A percentile compares a stretch with the other conserved stretches of the same genome.
Conservation (phyloP, 169 alveolate genomes). For the Plasmodium vivax region DNA sequence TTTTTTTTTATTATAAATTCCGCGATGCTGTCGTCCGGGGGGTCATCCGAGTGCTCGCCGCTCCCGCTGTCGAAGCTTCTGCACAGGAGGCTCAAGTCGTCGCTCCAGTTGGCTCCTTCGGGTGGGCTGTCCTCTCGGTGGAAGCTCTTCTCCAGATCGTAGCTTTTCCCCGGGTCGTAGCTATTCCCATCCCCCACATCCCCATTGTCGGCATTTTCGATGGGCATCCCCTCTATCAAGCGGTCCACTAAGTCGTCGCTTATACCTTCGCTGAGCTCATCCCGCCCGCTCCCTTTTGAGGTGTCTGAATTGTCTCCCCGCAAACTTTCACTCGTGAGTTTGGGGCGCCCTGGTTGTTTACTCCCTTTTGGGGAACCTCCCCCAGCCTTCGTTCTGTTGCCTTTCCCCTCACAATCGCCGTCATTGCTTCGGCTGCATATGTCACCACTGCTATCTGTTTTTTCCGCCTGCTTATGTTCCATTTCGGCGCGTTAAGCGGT, state of each 20-base stretch:
- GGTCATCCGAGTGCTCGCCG: not conserved
- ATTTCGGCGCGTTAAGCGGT: not conserved
- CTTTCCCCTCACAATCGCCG: not conserved
- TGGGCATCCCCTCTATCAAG: not conserved
- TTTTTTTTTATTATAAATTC: constrained; percentile 40
- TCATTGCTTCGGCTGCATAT: not conserved
- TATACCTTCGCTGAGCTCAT: not conserved
- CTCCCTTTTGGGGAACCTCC: not conserved
- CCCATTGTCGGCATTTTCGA: not conserved
- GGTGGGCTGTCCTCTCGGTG: not conserved
- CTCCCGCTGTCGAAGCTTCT: constrained; percentile 3
- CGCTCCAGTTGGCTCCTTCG: not conserved
- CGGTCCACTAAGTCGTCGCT: not conserved
- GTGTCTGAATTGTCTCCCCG: not conserved
- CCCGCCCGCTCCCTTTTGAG: not conserved
- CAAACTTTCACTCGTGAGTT: not conserved
- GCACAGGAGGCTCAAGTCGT: not conserved
- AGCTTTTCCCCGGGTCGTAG: not conserved
- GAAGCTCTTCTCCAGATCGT: not conserved
- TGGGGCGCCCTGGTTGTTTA: not conserved
- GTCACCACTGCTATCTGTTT: not conserved
- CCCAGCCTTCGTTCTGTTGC: not conserved
- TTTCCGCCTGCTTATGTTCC: not conserved
- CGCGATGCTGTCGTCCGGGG: not conserved
- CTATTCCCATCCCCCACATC: not conserved